Percentiles rank a stretch among this genome's conserved stretches.
Evolutionary conservation across 2,329 filamentous ascomycete species (phyloP).

Genomic region (Fusarium sp.): DNA sequence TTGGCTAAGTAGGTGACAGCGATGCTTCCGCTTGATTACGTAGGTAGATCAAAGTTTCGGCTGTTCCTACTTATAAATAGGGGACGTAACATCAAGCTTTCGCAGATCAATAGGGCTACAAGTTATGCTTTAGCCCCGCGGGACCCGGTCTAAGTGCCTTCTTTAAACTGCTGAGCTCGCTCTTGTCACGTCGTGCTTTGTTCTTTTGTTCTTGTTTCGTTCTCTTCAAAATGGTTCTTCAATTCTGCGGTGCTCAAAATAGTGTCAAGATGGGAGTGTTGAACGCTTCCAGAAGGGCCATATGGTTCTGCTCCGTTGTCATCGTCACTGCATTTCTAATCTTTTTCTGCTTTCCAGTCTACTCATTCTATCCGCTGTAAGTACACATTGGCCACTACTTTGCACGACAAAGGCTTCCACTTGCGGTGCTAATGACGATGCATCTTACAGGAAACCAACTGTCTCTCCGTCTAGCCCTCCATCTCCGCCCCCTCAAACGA

Average conservation of each 20-base stretch:
- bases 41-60: neutral
- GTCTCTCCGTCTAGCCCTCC: neutral
- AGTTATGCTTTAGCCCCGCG: neutral
- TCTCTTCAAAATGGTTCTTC: neutral
- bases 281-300: neutral
- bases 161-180: neutral
- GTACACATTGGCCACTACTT: accelerated
- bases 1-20: neutral
- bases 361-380: neutral
- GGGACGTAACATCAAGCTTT: neutral
- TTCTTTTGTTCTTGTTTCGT: too few relatives aligned
- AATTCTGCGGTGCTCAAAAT: neutral
- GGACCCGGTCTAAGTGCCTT: neutral
- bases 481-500: neutral
- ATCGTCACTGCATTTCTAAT: neutral
- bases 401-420: accelerated
- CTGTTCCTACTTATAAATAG: neutral
- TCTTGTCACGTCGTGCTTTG: neutral
- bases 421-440: neutral
- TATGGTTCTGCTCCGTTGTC: neutral
- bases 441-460: neutral
- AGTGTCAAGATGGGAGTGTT: neutral
- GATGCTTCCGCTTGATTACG: neutral
- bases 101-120: neutral
- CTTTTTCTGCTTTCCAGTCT: neutral